Evolutionary conservation across 1,284 basidiomycete genomes (phyloP).

Genomic region (Cronartium quercuum): DNA sequence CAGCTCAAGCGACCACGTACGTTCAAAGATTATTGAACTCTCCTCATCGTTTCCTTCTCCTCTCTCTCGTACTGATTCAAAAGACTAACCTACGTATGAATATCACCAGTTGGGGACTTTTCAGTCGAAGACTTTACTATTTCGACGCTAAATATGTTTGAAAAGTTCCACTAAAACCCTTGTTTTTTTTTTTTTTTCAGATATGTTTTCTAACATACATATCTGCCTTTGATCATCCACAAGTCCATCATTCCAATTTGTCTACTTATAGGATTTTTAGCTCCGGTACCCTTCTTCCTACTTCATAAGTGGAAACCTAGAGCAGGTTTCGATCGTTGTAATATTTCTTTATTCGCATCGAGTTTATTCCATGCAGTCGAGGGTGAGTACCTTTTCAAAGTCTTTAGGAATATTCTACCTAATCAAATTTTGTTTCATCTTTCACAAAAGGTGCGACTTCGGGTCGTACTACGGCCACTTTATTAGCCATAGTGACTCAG

Average conservation of each 20-base stretch:
- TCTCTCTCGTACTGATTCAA: not conserved
- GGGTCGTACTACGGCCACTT: slow-evolving; percentile 1
- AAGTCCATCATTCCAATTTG: slow-evolving; percentile 20
- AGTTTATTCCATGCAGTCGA: slow-evolving; percentile 10
- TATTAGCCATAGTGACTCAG: slow-evolving; percentile 18
- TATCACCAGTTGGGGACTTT: slow-evolving; percentile 24
- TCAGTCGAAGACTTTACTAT: slow-evolving; percentile 16
- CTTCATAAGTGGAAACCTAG: slow-evolving; percentile 17
- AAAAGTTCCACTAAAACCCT: not conserved
- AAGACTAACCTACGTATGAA: not conserved
- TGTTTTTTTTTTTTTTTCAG: not conserved
- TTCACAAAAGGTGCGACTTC: slow-evolving; percentile 17
- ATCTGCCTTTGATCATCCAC: not conserved
- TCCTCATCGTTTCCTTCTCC: not conserved
- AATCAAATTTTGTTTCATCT: not conserved
- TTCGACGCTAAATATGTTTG: slow-evolving; percentile 27
- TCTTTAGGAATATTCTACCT: not conserved
- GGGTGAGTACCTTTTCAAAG: slow-evolving; percentile 6
- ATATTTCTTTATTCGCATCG: slow-evolving; percentile 20
- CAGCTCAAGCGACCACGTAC: slow-evolving; percentile 23
- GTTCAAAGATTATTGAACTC: not conserved
- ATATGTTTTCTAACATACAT: not conserved
- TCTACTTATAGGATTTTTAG: slow-evolving; percentile 18
- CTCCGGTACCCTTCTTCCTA: slow-evolving; percentile 26
- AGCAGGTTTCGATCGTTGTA: slow-evolving; percentile 14